Percentiles rank a stretch among this genome's conserved stretches.
Conservation (phyloP, 2,329 filamentous ascomycete genomes). For the Trichocomaceae sp. region DNA sequence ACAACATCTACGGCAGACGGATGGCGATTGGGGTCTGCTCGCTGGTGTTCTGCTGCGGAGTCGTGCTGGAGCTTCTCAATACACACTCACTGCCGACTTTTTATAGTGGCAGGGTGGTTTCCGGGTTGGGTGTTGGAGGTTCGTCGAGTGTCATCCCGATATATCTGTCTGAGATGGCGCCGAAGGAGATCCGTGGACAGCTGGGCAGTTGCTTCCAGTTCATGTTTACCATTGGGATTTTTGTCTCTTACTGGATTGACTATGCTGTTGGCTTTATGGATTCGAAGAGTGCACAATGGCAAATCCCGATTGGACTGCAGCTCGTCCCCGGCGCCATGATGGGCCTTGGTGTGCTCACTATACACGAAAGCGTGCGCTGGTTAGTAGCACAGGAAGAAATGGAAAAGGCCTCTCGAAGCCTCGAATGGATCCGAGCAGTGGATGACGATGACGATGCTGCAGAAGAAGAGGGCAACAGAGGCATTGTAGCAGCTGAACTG, state of each 20-base stretch:
- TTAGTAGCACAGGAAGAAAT: conserved; percentile 42
- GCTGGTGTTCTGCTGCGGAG: conserved; percentile 41
- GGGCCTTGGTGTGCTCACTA: conserved; percentile 43
- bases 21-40: conserved; percentile 42
- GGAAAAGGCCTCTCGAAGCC: conserved; percentile 42
- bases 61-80: conserved; percentile 44
- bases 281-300: conserved; percentile 43
- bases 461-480: conserved; percentile 7
- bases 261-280: conserved; percentile 34
- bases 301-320: conserved; percentile 50
- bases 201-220: conserved; percentile 49
- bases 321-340: conserved; percentile 44
- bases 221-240: conserved; percentile 46
- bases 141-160: conserved; percentile 41
- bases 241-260: conserved; percentile 50
- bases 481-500: conserved; percentile 39
- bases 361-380: conserved; percentile 48
- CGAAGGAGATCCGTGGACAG: conserved; percentile 42
- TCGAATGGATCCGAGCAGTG: conserved; percentile 48
- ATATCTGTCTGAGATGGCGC: conserved; percentile 41
- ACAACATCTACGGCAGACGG: conserved; percentile 42
- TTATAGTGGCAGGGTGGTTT: conserved; percentile 44
- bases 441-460: conserved; percentile 20
- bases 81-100: conserved; percentile 40
- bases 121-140: conserved; percentile 45